These are phyloP conservation scores for Pisolithus orientalis DNA, from an alignment of 768 basidiomycete genomes.

Conservation along the genomic window DNA sequence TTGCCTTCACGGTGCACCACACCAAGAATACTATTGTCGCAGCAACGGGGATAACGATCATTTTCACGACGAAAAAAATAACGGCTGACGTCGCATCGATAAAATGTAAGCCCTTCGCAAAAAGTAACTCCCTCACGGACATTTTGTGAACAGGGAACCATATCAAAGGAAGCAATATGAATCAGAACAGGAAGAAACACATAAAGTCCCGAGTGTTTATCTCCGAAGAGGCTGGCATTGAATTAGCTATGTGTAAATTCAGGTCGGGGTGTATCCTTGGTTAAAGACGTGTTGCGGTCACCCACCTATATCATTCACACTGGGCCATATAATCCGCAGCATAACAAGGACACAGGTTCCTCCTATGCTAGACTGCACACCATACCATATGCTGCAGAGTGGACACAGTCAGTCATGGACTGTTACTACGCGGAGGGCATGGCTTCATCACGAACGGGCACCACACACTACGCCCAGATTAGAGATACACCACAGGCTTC, in stretches of 20 bases:
- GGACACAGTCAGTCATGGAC: conserved; percentile 8
- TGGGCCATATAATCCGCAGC: conserved; percentile 73
- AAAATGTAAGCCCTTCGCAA: conserved; percentile 1
- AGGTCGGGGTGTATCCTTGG: background rate
- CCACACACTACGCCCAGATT: conserved; percentile 63
- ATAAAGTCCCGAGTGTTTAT: conserved; percentile 71
- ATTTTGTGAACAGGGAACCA: conserved; percentile 83
- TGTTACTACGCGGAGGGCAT: background rate
- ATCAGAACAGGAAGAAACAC: conserved; percentile 85
- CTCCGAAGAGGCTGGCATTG: conserved; percentile 66
- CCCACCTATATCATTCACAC: conserved; percentile 59
- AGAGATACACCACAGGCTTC: conserved; percentile 74
- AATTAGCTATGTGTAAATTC: conserved; percentile 44
- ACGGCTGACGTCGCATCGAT: conserved; percentile 34
- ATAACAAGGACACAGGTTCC: conserved; percentile 71
- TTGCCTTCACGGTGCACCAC: conserved; percentile 73
- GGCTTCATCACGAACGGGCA: conserved; percentile 11
- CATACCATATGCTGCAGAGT: conserved; percentile 59
- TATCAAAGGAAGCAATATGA: conserved; percentile 70
- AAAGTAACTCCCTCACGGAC: conserved; percentile 33
- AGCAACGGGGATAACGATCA: conserved; percentile 63
- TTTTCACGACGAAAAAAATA: conserved; percentile 76
- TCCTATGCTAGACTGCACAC: conserved; percentile 79
- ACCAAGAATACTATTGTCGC: conserved; percentile 68
- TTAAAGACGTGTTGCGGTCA: conserved; percentile 7